Conservation (phyloP, 148 eudicot genomes). For the Vaccinium corymbosum region DNA sequence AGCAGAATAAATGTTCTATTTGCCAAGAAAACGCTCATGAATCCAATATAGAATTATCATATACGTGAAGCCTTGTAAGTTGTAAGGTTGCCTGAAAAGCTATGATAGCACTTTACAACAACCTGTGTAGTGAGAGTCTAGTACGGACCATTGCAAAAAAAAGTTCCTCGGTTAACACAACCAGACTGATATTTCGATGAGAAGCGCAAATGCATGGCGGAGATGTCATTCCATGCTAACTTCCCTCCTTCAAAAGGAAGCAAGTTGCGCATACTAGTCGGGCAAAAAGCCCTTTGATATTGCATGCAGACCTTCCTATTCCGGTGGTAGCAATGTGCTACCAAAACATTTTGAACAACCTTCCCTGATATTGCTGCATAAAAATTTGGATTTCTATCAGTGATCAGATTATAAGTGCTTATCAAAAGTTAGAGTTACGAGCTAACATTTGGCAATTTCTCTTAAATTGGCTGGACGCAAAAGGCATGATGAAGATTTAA, state of each 20-base stretch:
- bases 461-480: background rate
- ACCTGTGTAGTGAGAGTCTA: conserved; percentile 57
- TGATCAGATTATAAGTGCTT: conserved; percentile 23
- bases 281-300: conserved; percentile 48
- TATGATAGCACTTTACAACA: conserved; percentile 28
- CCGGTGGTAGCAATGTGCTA: conserved; percentile 66
- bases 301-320: conserved; percentile 64
- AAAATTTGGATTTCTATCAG: conserved; percentile 61
- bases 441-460: background rate
- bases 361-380: conserved; percentile 89
- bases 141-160: conserved; percentile 96
- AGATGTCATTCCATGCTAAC: conserved; percentile 63
- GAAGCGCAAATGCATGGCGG: conserved; percentile 62
- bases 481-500: background rate
- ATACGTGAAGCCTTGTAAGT: conserved; percentile 7
- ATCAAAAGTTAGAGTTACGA: conserved; percentile 14
- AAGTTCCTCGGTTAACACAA: conserved; percentile 53
- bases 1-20: conserved; percentile 6
- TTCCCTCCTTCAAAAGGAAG: conserved; percentile 66
- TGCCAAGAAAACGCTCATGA: background rate
- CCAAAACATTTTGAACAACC: conserved; percentile 75
- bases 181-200: conserved; percentile 45
- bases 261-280: conserved; percentile 54
- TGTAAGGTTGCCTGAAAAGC: conserved; percentile 21
- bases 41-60: background rate